Conservation (phyloP, 2,329 filamentous ascomycete genomes). For the Colletotrichum siamense region DNA sequence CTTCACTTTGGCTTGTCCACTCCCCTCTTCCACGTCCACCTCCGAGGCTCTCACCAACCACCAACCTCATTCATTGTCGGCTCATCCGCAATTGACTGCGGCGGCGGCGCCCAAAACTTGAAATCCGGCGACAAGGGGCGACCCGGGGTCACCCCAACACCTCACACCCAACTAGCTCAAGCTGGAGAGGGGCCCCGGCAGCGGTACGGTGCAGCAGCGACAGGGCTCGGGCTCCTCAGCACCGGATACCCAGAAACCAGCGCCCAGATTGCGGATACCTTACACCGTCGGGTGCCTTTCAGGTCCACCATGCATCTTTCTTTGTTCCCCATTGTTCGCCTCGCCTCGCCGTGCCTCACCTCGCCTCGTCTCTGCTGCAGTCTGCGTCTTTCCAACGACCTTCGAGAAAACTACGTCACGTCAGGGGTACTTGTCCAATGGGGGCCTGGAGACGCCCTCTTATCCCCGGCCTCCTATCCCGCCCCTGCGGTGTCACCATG, state of each 20-base stretch:
- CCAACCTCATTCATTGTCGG: background rate
- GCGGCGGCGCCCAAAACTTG: background rate
- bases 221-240: slow-evolving; percentile 4
- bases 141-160: background rate
- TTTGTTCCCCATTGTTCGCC: background rate
- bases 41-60: background rate
- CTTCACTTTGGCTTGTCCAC: background rate
- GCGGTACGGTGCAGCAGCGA: slow-evolving; percentile 11
- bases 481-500: background rate
- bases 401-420: slow-evolving; percentile 21
- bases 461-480: background rate
- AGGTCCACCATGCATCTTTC: background rate
- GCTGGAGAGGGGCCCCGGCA: slow-evolving; percentile 1
- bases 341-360: background rate
- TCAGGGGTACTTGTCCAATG: background rate
- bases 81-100: background rate
- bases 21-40: background rate
- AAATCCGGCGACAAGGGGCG: background rate
- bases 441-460: background rate
- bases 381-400: slow-evolving; percentile 3
- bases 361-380: background rate
- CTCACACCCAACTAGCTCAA: background rate
- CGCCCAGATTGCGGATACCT: slow-evolving; percentile 8
- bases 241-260: slow-evolving; percentile 18
- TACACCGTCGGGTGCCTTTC: background rate